Base-by-base conservation (phyloP, 75 land plant genomes). In the Pinus tabuliformis region DNA sequence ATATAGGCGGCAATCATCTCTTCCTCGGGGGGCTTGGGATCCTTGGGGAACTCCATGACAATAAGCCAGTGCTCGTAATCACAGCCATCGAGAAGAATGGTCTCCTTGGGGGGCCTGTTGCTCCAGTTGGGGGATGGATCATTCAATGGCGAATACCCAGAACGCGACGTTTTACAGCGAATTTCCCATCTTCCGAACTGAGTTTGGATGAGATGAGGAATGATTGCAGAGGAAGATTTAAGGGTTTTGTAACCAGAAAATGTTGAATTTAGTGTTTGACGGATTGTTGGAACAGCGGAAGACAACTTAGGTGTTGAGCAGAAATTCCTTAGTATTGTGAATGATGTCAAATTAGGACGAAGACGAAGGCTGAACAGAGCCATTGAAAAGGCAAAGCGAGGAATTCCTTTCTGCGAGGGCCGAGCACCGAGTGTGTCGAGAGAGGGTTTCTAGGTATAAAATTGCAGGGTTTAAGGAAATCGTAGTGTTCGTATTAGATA, bases 51-150 rank as follows among this genome's bases (percentile, higher is more conserved):
- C 84, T 90, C 92, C 92, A 90, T 83, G 24, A 90, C 92, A 26
- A 90, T 88, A 33, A 90, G 90, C 92, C 92, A 90, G 74, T 90
- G 92, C 79, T 90, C 90, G 73, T 90, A 90, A 57, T 90, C 92
- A 78, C 92, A 90, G 5, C 92, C 92, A 36, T 90, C 92, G 56
- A 90, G 84, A 24, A 87, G 80, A 24, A 90, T 90, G 20, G 92
- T 90, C 76, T 90, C 92, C 76, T 88, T 90, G n/a, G 89, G 92
- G 0, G 92, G 92, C 6, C 92, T 79, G 76, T 87, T 90, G 84
- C 86, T 90, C 92, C 92, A 90, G 78, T 88, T 90, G 18, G 90
- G 89, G 7, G 92, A 87, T 17, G 92, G 88, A 70, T 90, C 90
- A n/a, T 90, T 90, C 59, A 90, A 75, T 2, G 92, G 89, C 20